Evolutionary conservation across 768 basidiomycete genomes (phyloP).

Genomic region (Saitozyma podzolica): DNA sequence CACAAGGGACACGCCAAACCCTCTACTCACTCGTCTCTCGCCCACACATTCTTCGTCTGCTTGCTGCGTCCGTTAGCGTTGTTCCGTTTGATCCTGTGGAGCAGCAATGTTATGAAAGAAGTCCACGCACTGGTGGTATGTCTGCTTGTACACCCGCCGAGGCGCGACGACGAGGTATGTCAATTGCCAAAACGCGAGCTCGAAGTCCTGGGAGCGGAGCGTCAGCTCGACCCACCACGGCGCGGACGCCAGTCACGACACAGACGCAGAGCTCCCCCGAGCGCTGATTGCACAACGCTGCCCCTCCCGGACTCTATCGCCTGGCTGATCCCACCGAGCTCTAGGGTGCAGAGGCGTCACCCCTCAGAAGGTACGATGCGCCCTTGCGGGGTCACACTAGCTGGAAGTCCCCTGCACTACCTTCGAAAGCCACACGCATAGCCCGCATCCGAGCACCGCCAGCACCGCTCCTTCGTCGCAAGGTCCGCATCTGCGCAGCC

Average conservation of each 20-base stretch:
- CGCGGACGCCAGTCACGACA: not conserved
- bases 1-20: not conserved
- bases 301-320: not conserved
- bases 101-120: not conserved
- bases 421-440: too few species aligned
- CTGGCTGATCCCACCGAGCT: not conserved
- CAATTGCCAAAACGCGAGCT: slow-evolving; percentile 92
- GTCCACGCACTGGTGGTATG: slow-evolving; percentile 86
- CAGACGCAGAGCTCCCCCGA: slow-evolving; percentile 4
- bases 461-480: too few species aligned
- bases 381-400: too few species aligned
- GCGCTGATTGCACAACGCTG: not conserved
- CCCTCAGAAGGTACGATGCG: too few species aligned
- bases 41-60: slow-evolving; percentile 99
- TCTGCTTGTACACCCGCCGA: slow-evolving; percentile 93
- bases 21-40: slow-evolving; percentile 72
- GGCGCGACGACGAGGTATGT: slow-evolving; percentile 92
- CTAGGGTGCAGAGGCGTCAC: not conserved
- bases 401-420: too few species aligned
- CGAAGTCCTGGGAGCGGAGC: slow-evolving; percentile 72
- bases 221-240: not conserved
- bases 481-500: too few species aligned
- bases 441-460: too few species aligned
- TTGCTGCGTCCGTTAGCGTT: slow-evolving; percentile 17
- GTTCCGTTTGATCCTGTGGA: not conserved